phyloP scores from a whole-genome alignment of 768 basidiomycete genomes.

The Mycena vitilis region DNA sequence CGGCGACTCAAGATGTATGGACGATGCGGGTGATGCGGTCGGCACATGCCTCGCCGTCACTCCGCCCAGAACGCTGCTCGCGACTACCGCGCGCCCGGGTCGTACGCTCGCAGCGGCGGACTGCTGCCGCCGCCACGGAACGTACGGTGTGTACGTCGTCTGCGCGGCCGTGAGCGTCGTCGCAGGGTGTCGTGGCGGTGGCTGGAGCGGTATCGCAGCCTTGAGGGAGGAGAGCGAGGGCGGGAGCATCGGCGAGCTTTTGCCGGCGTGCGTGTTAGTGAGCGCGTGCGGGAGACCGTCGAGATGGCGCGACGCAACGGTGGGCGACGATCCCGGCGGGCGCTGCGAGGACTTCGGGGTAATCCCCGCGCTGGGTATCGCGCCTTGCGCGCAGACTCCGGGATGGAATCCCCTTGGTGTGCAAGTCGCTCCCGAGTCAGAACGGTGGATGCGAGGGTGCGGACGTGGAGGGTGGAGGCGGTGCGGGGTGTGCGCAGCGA shows the following conservation, averaged over 20 bases:
- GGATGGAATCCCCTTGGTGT: too few relatives aligned
- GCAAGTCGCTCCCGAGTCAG: too few relatives aligned
- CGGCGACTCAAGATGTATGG: slow-evolving; percentile 28
- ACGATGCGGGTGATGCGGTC: slow-evolving; percentile 16
- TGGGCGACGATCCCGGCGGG: slow-evolving; percentile 47
- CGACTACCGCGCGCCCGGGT: slow-evolving; percentile 76
- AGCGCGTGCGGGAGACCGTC: neutral
- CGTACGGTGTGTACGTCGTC: slow-evolving; percentile 88
- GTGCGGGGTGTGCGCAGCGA: too few relatives aligned
- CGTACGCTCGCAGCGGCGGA: slow-evolving; percentile 53
- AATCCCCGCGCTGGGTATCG: too few relatives aligned
- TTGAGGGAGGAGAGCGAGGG: slow-evolving; percentile 35
- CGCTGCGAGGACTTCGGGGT: slow-evolving; percentile 78
- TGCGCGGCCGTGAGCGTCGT: slow-evolving; percentile 63
- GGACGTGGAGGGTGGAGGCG: too few relatives aligned
- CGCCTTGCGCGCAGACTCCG: too few relatives aligned
- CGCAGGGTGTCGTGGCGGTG: slow-evolving; percentile 53
- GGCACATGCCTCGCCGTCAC: slow-evolving; percentile 59
- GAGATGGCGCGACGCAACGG: slow-evolving; percentile 32
- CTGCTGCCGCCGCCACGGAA: slow-evolving; percentile 73
- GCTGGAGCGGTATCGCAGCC: slow-evolving; percentile 46
- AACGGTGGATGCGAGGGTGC: too few relatives aligned
- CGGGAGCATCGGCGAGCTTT: slow-evolving; percentile 47
- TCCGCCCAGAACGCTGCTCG: slow-evolving; percentile 67
- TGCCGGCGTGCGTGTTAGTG: slow-evolving; percentile 20